Percentiles rank a stretch among this genome's conserved stretches.
Conservation (phyloP, 257 asterid species). For the Jacaranda copaia region DNA sequence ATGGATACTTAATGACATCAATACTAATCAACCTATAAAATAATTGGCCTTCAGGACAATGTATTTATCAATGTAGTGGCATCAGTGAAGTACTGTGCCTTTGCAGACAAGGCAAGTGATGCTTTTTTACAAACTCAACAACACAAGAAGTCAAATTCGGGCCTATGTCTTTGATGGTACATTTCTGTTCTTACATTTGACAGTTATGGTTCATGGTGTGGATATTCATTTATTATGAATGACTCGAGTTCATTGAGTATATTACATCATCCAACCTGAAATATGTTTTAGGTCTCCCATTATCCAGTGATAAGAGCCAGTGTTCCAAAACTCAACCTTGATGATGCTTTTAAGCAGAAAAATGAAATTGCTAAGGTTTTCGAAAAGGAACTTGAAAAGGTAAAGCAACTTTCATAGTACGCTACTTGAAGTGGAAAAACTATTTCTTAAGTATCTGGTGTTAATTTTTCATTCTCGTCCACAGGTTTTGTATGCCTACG, state of each 20-base stretch:
- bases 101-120: constrained; percentile 73
- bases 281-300: constrained; percentile 22
- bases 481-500: constrained; percentile 92
- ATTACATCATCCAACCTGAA: background rate
- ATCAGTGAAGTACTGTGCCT: constrained; percentile 80
- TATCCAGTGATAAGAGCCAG: constrained; percentile 74
- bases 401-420: constrained; percentile 24
- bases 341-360: constrained; percentile 82
- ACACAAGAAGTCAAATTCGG: constrained; percentile 80
- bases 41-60: constrained; percentile 61
- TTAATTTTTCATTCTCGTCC: constrained; percentile 23
- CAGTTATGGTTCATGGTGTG: background rate
- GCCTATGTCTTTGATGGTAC: constrained; percentile 89
- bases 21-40: constrained; percentile 10
- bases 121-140: constrained; percentile 88
- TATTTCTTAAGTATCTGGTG: background rate
- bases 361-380: constrained; percentile 86
- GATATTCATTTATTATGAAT: background rate
- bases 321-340: constrained; percentile 81
- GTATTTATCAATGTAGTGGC: constrained; percentile 90
- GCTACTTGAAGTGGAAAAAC: background rate
- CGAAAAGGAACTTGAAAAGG: constrained; percentile 83
- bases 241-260: background rate
- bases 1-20: background rate
- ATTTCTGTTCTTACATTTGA: constrained; percentile 7